These are phyloP conservation scores for Candida broadrunensis DNA, from an alignment of 805 yeast genomes.

Conservation along the genomic window DNA sequence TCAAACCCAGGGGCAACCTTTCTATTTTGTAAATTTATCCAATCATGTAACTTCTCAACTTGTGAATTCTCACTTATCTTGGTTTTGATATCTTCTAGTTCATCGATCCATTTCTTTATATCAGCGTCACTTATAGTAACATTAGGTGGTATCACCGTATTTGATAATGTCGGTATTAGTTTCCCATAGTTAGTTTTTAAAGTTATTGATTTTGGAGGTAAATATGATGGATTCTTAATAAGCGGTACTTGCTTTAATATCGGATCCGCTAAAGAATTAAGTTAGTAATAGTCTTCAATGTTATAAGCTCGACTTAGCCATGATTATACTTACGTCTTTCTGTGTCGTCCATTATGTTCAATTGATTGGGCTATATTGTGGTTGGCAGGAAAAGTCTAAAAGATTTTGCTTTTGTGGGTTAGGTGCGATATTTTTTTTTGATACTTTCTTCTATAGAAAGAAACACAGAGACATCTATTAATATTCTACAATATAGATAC, in stretches of 20 bases:
- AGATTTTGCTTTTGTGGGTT: background rate
- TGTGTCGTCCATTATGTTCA: conserved; percentile 16
- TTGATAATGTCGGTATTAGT: conserved; percentile 30
- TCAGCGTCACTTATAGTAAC: conserved; percentile 22
- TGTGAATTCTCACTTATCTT: conserved; percentile 7
- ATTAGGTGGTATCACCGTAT: conserved; percentile 36
- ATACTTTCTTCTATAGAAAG: no score
- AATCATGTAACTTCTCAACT: conserved; percentile 17
- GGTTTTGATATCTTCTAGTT: conserved; percentile 14
- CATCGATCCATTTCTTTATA: conserved; percentile 24
- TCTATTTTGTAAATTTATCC: conserved; percentile 29
- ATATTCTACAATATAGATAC: no score
- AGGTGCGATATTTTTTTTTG: background rate
- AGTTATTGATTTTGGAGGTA: conserved; percentile 55
- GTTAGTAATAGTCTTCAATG: background rate
- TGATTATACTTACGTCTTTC: conserved; percentile 16
- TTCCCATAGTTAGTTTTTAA: conserved; percentile 47
- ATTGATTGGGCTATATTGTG: background rate
- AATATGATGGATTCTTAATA: conserved; percentile 48
- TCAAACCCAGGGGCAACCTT: conserved; percentile 42
- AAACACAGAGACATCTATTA: no score
- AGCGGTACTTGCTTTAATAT: conserved; percentile 53
- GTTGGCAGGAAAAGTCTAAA: no score
- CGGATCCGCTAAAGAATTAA: conserved; percentile 39
- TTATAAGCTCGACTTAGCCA: no score